These are phyloP conservation scores for Talaromyces islandicus DNA, from an alignment of 2,329 filamentous ascomycete species.

Conservation along the genomic window DNA sequence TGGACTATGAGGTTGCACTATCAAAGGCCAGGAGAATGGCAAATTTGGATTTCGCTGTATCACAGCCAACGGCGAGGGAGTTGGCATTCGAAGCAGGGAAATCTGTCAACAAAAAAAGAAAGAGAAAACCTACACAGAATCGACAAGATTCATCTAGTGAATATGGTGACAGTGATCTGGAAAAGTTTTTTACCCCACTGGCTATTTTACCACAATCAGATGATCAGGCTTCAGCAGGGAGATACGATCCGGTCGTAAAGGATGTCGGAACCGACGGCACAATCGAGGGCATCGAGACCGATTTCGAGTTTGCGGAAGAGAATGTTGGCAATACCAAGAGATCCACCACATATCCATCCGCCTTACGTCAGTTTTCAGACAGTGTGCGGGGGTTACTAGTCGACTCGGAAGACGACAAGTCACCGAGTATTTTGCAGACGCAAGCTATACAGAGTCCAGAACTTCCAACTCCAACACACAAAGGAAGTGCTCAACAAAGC, in stretches of 20 bases:
- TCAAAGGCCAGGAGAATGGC: neutral
- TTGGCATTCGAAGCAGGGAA: neutral
- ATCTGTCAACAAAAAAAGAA: neutral
- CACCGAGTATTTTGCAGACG: neutral
- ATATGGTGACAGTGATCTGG: conserved; percentile 25
- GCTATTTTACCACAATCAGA: neutral
- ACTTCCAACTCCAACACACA: neutral
- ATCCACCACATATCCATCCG: neutral
- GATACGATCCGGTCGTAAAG: neutral
- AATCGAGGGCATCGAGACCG: neutral
- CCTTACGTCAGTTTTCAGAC: neutral
- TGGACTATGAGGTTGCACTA: neutral
- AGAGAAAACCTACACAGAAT: neutral
- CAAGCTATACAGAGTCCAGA: neutral
- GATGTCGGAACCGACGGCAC: neutral
- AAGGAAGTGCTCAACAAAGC: neutral
- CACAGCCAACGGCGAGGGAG: neutral
- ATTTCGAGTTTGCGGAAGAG: neutral
- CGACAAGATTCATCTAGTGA: conserved; percentile 23
- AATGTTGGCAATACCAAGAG: neutral
- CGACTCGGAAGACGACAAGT: neutral
- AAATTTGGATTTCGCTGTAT: conserved; percentile 5
- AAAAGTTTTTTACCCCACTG: conserved; percentile 29
- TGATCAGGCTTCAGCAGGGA: neutral
- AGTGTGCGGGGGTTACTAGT: neutral